Evolutionary conservation across 2,329 filamentous ascomycete genomes (phyloP).

Genomic region (Cytospora piceicola): DNA sequence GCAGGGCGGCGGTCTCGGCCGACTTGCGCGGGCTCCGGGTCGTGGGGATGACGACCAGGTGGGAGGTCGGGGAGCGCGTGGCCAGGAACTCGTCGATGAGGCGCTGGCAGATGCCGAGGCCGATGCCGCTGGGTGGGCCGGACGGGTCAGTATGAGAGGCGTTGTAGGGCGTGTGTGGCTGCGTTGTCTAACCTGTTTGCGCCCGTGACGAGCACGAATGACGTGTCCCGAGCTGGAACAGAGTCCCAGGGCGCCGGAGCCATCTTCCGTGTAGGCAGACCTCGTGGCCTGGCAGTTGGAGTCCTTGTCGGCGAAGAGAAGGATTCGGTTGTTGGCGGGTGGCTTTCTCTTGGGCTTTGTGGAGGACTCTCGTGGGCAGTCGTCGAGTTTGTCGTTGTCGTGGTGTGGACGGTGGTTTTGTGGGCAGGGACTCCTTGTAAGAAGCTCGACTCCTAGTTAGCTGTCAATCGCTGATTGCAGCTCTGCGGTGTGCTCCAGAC

Average conservation of each 20-base stretch:
- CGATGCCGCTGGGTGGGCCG: conserved; percentile 70
- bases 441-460: background rate
- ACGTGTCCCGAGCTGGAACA: conserved; percentile 47
- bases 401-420: background rate
- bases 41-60: conserved; percentile 80
- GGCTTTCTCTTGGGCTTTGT: background rate
- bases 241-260: conserved; percentile 43
- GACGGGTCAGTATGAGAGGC: conserved; percentile 17
- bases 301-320: background rate
- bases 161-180: conserved; percentile 36
- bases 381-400: background rate
- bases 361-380: background rate
- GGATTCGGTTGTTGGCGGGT: background rate
- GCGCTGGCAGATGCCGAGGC: conserved; percentile 80
- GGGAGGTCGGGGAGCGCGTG: conserved; percentile 65
- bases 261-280: conserved; percentile 31
- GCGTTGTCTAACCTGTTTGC: conserved; percentile 73
- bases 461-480: background rate
- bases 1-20: conserved; percentile 67
- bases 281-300: background rate
- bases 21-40: conserved; percentile 79
- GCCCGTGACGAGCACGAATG: conserved; percentile 77
- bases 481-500: background rate
- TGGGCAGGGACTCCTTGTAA: too few species aligned
- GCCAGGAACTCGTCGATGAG: conserved; percentile 88